Base-by-base conservation (phyloP, 352 stramenopile genomes). In the Pythium phragmitis region DNA sequence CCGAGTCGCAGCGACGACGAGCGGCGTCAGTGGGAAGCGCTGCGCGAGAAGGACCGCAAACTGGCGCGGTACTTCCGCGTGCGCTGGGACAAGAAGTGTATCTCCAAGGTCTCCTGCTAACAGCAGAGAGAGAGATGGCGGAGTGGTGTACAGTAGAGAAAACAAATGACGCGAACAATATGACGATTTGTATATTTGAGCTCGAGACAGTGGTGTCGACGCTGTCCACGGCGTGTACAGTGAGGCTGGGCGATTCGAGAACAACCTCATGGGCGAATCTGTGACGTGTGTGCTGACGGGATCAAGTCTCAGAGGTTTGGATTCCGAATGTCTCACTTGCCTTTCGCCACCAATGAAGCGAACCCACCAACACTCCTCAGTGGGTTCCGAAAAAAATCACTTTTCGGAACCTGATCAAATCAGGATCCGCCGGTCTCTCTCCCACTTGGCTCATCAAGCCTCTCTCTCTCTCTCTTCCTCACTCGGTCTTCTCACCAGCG, bases 71-170 rank as follows among this genome's bases (percentile, higher is more conserved):
- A 87, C 66, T 87, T 84, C 54, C 79, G 70, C 36, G 65, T 69
- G n/a, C 77, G 75, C n/a, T 82, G 73, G 73, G 66, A 82, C 16
- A 59, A 68, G 2, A 79, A 75, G 42, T 82, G 74, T 26, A 55
- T 82, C 37, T 57, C 74, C 9, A 58, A 62, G 50, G 59, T 52
- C 53, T 49, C 70, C 26, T 80, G 73, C 54, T 64, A 28, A 49
- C 7, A 42, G 19, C 11, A 42, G 28, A 49, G 5, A 49, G 19
- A 49, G 43, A 49, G 19, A 30, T 30, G 26, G 26, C 26, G 26
- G 26, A 30, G 26, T 30, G 4, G 26, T 30, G 26, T 30, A 30
- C 4, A 30, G 26, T 30, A 30, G 26, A 30, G 26, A 30, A 30
- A 30, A 30, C 26, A 30, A 30, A 30, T 5, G 26, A 30, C 9